phyloP scores from a whole-genome alignment of 495 filamentous ascomycete genomes.

The Penicillium taxi region DNA sequence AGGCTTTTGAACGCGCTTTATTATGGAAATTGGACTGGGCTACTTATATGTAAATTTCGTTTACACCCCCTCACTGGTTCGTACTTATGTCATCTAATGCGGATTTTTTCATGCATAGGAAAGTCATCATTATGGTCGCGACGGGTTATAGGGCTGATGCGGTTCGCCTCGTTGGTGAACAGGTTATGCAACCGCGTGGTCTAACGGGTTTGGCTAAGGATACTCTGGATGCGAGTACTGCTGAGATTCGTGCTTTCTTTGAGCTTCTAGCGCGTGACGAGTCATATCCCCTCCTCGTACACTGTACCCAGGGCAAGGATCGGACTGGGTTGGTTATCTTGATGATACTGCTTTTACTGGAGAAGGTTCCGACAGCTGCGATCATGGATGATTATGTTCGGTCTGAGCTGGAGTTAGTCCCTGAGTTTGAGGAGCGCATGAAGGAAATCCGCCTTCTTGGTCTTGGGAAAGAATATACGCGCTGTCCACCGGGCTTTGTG shows the following conservation, averaged over 20 bases:
- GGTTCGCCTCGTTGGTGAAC: constrained; percentile 54
- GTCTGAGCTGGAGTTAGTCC: constrained; percentile 50
- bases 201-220: constrained; percentile 58
- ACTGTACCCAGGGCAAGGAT: constrained; percentile 88
- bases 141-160: constrained; percentile 60
- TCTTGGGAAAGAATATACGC: constrained; percentile 59
- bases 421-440: constrained; percentile 54
- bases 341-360: constrained; percentile 52
- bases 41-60: constrained; percentile 45
- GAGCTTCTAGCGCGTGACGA: constrained; percentile 36
- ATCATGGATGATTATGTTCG: constrained; percentile 61
- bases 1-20: constrained; percentile 58
- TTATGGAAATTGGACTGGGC: constrained; percentile 60
- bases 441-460: constrained; percentile 62
- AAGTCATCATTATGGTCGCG: constrained; percentile 51
- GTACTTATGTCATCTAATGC: neutral
- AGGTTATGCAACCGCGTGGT: constrained; percentile 62
- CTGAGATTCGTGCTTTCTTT: constrained; percentile 55
- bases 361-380: constrained; percentile 45
- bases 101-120: constrained; percentile 27
- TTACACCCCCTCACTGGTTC: neutral
- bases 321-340: constrained; percentile 68
- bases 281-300: constrained; percentile 56
- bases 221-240: constrained; percentile 53
- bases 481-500: constrained; percentile 52